Evolutionary conservation across 768 basidiomycete genomes (phyloP).

Genomic region (Tulasnella sp.): DNA sequence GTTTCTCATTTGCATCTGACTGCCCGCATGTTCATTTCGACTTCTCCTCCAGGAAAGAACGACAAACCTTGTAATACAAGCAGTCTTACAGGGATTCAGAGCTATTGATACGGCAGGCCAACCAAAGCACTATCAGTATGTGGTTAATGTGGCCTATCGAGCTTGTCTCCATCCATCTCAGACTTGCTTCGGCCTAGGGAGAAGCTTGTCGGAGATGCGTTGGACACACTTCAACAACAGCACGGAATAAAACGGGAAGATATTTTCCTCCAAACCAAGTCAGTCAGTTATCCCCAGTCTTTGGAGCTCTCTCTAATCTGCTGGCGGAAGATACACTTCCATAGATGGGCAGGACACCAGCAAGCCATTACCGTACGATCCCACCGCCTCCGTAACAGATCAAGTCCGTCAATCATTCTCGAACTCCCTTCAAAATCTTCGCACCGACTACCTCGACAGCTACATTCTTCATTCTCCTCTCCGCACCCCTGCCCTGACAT

Average conservation of each 20-base stretch:
- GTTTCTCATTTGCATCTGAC: neutral
- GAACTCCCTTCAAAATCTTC: slow-evolving; percentile 62
- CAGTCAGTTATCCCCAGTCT: neutral
- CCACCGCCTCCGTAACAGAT: slow-evolving; percentile 45
- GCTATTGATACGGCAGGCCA: slow-evolving; percentile 74
- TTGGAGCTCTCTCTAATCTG: neutral
- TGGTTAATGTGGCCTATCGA: neutral
- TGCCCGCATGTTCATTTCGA: no score
- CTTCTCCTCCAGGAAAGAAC: slow-evolving; percentile 48
- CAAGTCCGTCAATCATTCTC: slow-evolving; percentile 63
- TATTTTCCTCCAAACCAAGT: slow-evolving; percentile 80
- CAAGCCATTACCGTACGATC: slow-evolving; percentile 72
- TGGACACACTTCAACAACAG: slow-evolving; percentile 51
- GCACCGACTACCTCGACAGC: slow-evolving; percentile 69
- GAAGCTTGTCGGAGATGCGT: slow-evolving; percentile 73
- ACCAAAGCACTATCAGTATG: slow-evolving; percentile 66
- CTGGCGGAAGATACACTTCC: slow-evolving; percentile 59
- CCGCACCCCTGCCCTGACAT: slow-evolving; percentile 51
- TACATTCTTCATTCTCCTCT: slow-evolving; percentile 77
- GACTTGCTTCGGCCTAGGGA: slow-evolving; percentile 46
- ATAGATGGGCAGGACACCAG: slow-evolving; percentile 65
- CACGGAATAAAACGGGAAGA: slow-evolving; percentile 64
- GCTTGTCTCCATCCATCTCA: neutral
- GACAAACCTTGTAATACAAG: slow-evolving; percentile 59
- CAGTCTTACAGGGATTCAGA: slow-evolving; percentile 70